phyloP scores from a whole-genome alignment of 805 yeast genomes.

The Dipodascus albidus region DNA sequence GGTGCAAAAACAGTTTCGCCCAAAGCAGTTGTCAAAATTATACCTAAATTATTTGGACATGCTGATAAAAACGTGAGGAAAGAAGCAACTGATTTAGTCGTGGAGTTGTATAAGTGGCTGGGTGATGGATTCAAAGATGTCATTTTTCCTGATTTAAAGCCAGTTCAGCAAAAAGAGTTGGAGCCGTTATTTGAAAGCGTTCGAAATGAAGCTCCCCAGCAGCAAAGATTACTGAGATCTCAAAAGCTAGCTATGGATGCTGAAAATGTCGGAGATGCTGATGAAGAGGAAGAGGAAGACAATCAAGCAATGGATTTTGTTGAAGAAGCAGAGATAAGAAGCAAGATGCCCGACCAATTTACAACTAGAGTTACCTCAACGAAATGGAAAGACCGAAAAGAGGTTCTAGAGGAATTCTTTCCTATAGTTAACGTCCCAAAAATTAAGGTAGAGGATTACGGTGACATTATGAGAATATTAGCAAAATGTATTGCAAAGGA shows the following conservation, averaged over 20 bases:
- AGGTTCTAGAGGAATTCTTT: constrained; percentile 53
- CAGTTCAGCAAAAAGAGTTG: constrained; percentile 84
- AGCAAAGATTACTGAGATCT: constrained; percentile 42
- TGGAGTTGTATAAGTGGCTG: constrained; percentile 63
- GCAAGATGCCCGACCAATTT: constrained; percentile 48
- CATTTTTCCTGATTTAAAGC: constrained; percentile 64
- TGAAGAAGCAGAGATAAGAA: constrained; percentile 58
- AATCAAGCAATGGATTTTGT: constrained; percentile 57
- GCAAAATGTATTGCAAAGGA: constrained; percentile 66
- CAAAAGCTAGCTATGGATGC: constrained; percentile 36
- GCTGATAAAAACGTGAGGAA: constrained; percentile 80
- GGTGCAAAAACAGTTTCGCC: constrained; percentile 57
- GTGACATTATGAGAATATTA: constrained; percentile 47
- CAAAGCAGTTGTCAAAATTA: constrained; percentile 39
- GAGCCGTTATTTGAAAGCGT: constrained; percentile 52
- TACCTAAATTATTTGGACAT: constrained; percentile 68
- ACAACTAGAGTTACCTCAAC: constrained; percentile 41
- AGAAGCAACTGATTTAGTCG: constrained; percentile 58
- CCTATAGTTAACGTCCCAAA: constrained; percentile 35
- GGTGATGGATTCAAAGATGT: constrained; percentile 50
- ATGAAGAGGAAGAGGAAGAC: constrained; percentile 25
- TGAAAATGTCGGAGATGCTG: constrained; percentile 15
- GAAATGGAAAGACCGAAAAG: constrained; percentile 91
- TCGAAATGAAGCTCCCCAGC: constrained; percentile 28
- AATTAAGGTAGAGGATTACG: constrained; percentile 49